These are phyloP conservation scores for Crataegus laevigata DNA, from an alignment of 306 rosid genomes.

Conservation along the genomic window DNA sequence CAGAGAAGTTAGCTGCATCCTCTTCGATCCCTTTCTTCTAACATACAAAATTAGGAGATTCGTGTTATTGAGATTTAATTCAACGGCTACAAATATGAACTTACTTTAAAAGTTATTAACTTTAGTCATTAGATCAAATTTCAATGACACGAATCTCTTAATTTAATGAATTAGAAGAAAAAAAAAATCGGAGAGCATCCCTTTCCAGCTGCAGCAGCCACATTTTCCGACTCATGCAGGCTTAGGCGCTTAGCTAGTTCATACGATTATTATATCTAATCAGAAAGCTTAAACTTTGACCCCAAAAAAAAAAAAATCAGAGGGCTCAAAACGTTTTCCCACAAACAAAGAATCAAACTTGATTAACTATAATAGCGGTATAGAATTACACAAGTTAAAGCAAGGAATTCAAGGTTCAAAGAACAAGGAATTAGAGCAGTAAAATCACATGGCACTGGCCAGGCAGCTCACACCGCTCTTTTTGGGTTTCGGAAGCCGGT, in stretches of 20 bases:
- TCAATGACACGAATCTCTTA: accelerated
- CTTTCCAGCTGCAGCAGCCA: not conserved
- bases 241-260: too few relatives aligned
- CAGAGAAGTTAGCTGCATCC: not conserved
- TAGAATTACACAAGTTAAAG: slow-evolving; percentile 20
- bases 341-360: not conserved
- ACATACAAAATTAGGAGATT: too few relatives aligned
- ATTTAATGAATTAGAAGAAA: accelerated
- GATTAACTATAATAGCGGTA: not conserved
- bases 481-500: slow-evolving; percentile 18
- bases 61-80: accelerated
- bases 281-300: too few relatives aligned
- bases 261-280: too few relatives aligned
- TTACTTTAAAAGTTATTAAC: accelerated
- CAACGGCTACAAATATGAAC: accelerated
- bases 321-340: not conserved
- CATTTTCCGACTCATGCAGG: not conserved
- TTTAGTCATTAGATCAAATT: accelerated
- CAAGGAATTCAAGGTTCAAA: slow-evolving; percentile 18
- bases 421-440: slow-evolving; percentile 32
- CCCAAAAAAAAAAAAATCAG: too few relatives aligned
- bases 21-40: accelerated
- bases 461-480: not conserved
- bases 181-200: accelerated
- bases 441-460: slow-evolving; percentile 31